Evolutionary conservation across 108 stramenopile species (phyloP).

Genomic region (Cyclostephanos invisitatus): DNA sequence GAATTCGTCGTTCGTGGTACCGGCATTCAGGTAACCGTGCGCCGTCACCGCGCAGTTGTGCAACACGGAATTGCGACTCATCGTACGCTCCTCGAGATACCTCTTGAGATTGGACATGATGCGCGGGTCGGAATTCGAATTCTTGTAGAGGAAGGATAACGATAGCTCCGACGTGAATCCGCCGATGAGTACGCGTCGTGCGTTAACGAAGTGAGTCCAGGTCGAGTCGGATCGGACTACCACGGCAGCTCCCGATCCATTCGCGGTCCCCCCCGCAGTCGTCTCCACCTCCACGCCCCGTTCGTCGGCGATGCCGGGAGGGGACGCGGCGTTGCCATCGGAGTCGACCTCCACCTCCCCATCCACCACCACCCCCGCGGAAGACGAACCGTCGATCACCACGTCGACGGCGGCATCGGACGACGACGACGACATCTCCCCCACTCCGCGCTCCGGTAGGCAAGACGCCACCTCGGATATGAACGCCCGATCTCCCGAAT

Average conservation of each 20-base stretch:
- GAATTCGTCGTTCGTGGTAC: constrained; percentile 96
- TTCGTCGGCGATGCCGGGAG: constrained; percentile 15
- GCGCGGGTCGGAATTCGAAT: constrained; percentile 77
- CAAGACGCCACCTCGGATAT: constrained; percentile 66
- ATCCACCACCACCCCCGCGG: constrained; percentile 7
- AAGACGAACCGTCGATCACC: not conserved
- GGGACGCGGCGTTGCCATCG: constrained; percentile 18
- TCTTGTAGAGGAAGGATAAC: constrained; percentile 89
- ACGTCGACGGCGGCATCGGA: not conserved
- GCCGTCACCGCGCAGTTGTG: constrained; percentile 95
- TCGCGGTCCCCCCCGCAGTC: not conserved
- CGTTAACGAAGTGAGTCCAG: constrained; percentile 38
- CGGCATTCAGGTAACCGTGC: constrained; percentile 91
- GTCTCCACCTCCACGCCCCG: not conserved
- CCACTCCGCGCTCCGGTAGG: constrained; percentile 21
- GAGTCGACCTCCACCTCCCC: constrained; percentile 30
- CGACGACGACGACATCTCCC: not conserved
- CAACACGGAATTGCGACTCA: constrained; percentile 80
- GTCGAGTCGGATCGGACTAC: constrained; percentile 7
- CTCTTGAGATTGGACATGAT: constrained; percentile 91
- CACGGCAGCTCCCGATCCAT: constrained; percentile 27
- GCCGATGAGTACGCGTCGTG: constrained; percentile 66
- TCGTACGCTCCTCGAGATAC: constrained; percentile 80
- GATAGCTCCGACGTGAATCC: constrained; percentile 87
- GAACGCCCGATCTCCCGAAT: constrained; percentile 95